Conservation (phyloP, 2,329 filamentous ascomycete genomes). For the Venturiaceae sp. region DNA sequence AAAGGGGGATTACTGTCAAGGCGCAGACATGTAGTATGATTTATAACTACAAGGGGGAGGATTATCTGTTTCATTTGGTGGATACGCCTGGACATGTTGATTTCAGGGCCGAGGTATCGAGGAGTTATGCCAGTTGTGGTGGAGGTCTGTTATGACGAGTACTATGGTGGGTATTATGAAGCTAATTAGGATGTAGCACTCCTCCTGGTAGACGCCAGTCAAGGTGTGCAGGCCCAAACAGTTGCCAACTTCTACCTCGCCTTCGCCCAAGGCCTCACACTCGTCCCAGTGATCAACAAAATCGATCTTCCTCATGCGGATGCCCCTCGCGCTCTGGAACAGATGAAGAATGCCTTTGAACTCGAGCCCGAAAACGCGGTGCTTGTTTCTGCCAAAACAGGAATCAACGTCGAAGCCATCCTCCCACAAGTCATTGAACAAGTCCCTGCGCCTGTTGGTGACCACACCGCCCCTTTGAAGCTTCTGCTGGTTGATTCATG, state of each 20-base stretch:
- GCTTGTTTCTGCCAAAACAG: constrained; percentile 87
- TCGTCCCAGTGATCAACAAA: constrained; percentile 95
- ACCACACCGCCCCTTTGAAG: constrained; percentile 61
- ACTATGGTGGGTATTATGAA: neutral
- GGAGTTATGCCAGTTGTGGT: constrained; percentile 92
- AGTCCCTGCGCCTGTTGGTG: constrained; percentile 72
- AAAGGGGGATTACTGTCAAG: constrained; percentile 96
- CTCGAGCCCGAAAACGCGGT: constrained; percentile 66
- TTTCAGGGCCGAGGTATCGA: constrained; percentile 90
- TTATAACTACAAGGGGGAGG: constrained; percentile 73
- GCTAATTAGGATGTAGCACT: constrained; percentile 58
- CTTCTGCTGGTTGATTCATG: constrained; percentile 92
- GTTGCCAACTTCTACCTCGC: constrained; percentile 98
- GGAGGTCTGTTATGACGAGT: constrained; percentile 34
- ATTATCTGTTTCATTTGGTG: constrained; percentile 90
- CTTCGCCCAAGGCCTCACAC: constrained; percentile 77
- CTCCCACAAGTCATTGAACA: constrained; percentile 77
- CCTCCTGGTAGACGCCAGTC: constrained; percentile 87
- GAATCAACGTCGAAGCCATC: constrained; percentile 73
- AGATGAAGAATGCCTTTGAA: constrained; percentile 82
- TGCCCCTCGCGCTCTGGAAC: constrained; percentile 71
- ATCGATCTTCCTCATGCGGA: constrained; percentile 88
- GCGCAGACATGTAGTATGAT: constrained; percentile 98
- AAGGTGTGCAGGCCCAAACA: constrained; percentile 94
- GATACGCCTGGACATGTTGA: constrained; percentile 97